Conservation (phyloP, 345 rosid species). For the Corchorus olitorius region DNA sequence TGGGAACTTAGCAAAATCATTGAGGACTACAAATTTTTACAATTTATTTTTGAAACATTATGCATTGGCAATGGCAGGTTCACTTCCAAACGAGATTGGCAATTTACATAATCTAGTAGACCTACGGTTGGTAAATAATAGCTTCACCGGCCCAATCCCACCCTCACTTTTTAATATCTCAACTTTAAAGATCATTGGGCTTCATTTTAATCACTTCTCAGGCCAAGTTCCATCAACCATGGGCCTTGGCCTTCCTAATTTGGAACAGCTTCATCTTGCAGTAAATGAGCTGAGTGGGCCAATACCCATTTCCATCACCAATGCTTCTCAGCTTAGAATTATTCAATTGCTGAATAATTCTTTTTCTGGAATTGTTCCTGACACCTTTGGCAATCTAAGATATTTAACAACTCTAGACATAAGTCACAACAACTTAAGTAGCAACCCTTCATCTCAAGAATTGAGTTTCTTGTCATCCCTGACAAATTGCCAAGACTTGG, state of each 20-base stretch:
- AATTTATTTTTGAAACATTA: too few species aligned
- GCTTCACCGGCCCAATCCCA: slow-evolving; percentile 16
- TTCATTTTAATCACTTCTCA: slow-evolving; percentile 13
- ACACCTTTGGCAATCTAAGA: neutral
- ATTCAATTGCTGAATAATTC: neutral
- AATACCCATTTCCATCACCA: neutral
- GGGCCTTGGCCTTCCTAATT: slow-evolving; percentile 7
- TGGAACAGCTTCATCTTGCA: neutral
- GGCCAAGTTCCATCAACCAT: slow-evolving; percentile 16
- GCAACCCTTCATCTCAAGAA: neutral
- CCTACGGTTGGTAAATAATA: slow-evolving; percentile 1
- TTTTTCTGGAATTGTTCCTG: slow-evolving; percentile 4
- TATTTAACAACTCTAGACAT: neutral
- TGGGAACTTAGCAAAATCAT: too few species aligned
- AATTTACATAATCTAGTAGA: neutral
- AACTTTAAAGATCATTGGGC: neutral
- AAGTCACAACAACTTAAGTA: slow-evolving; percentile 5
- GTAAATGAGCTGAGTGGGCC: slow-evolving; percentile 21
- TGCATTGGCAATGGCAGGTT: neutral
- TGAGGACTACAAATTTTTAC: too few species aligned
- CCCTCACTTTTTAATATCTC: slow-evolving; percentile 21
- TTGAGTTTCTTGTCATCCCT: slow-evolving; percentile 3
- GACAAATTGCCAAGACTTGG: slow-evolving; percentile 10
- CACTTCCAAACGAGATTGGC: slow-evolving; percentile 19
- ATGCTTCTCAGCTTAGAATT: neutral